Evolutionary conservation across 306 rosid species (phyloP).

Genomic region (Glycyrrhiza uralensis): DNA sequence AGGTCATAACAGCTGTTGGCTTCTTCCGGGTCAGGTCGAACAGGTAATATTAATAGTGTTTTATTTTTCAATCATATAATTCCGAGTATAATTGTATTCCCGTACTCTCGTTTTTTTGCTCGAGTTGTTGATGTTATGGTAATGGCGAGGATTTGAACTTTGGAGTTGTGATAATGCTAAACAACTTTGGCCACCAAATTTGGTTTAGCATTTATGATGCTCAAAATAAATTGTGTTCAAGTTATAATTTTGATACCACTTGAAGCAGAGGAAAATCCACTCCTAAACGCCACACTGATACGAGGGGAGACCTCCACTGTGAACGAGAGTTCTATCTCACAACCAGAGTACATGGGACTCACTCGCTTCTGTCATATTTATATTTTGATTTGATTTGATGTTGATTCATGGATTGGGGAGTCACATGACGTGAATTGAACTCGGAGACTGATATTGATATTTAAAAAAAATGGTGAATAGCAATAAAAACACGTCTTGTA

Average conservation of each 20-base stretch:
- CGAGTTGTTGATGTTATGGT: background rate
- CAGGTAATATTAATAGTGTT: slow-evolving; percentile 2
- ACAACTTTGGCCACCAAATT: background rate
- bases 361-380: background rate
- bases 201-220: no score
- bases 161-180: background rate
- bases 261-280: no score
- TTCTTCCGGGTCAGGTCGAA: background rate
- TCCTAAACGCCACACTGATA: background rate
- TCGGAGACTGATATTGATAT: background rate
- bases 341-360: background rate
- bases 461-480: no score
- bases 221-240: no score
- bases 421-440: background rate
- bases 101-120: no score
- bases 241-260: no score
- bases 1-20: background rate
- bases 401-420: background rate
- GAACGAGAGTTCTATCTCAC: background rate
- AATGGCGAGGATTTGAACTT: background rate
- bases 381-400: background rate
- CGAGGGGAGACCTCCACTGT: background rate
- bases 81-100: no score
- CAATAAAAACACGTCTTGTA: no score
- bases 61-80: no score